phyloP scores from a whole-genome alignment of 73 alveolate genomes.

The Stentor coeruleus region DNA sequence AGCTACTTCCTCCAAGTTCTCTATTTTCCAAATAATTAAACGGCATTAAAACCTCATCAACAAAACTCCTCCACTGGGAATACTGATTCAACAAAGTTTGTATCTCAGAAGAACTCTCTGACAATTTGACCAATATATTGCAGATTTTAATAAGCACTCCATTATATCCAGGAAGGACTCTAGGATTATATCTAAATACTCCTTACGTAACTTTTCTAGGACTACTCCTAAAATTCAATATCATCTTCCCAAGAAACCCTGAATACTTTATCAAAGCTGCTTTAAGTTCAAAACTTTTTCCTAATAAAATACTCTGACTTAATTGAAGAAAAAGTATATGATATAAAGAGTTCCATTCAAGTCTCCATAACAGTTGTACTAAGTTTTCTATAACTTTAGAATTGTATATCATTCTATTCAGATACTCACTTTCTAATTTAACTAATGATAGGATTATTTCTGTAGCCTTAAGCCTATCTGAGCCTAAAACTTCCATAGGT shows the following conservation, averaged over 20 bases:
- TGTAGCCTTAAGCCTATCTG: not conserved
- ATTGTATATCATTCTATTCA: no score
- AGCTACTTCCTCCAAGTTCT: not conserved
- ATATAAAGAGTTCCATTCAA: not conserved
- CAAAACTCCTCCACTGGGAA: not conserved
- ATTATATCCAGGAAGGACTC: not conserved
- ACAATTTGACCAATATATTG: not conserved
- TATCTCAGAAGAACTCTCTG: not conserved
- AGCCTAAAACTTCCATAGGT: not conserved
- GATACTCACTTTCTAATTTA: not conserved
- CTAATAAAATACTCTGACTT: not conserved
- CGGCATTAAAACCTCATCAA: no score
- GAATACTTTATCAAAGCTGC: not conserved
- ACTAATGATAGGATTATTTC: no score
- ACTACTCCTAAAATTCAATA: no score
- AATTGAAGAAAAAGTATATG: not conserved
- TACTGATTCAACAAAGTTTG: not conserved
- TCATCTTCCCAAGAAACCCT: not conserved
- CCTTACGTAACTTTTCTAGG: not conserved
- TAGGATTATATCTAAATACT: not conserved
- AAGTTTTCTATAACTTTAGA: not conserved
- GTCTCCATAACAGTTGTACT: not conserved
- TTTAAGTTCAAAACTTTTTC: not conserved
- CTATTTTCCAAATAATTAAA: not conserved
- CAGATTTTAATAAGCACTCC: not conserved